Base-by-base conservation (phyloP, 805 yeast species). In the Torulaspora maleeae region DNA sequence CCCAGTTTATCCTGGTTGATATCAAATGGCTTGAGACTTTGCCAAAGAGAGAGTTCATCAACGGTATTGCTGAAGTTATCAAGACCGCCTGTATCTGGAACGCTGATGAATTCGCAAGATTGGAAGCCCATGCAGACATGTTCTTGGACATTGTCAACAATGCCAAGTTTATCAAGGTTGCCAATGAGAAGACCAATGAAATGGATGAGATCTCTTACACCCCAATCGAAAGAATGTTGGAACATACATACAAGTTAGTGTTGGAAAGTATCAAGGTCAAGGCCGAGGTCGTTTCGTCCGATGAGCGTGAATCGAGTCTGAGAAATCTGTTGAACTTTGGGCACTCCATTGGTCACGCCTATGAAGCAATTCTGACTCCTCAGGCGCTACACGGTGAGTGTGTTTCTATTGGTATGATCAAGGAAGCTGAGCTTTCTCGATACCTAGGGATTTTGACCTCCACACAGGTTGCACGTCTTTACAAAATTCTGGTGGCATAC, bases 21-120 rank as follows among this genome's bases (percentile, higher is more conserved):
- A 80, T 90, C 44, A 76, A 83, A 29, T 91, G 93, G 71, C 74
- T 93, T 60, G 83, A 82, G 52, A 85, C 97, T 13, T 74, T 93
- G 48, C 97, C 98, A 1, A 82, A 82, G 42, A 79, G 99, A 58
- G 98, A 93, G 66, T 88, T 93, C 66, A 86, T 93, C 58, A 93
- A 93, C 62, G 99, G 99, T 50, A 93, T 93, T 90, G 96, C 96
- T 4, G 99, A 93, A 69, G 96, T 93, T 39, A 83, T 93, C 56
- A 93, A 93, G 69, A 93, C 99, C 12, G 98, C 98, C 16, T 96
- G 97, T 20, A 90, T 93, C 60, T 93, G 98, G 98, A 83, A 90
- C 63, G 96, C 86, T 52, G 73, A 60, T 0, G 99, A 93, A 62
- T 93, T 93, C 64, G 71, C 82, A 34, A 75, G 98, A 53, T 76